A percentile compares a stretch with the other conserved stretches of the same genome.
phyloP scores from a whole-genome alignment of 495 filamentous ascomycete genomes.

The Sabuloglossum arenarium region DNA sequence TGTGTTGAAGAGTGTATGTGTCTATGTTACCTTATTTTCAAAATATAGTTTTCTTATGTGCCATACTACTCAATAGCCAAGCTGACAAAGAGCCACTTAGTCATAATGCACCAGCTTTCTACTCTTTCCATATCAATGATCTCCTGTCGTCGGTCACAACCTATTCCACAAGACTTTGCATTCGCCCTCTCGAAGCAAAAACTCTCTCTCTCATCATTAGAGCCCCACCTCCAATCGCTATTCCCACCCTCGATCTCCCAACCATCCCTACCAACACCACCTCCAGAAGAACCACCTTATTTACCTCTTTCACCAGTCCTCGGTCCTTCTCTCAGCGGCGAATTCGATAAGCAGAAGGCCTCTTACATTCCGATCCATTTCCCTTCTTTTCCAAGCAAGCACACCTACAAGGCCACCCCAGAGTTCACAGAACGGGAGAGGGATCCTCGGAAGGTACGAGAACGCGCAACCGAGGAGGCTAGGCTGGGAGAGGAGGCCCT shows the following conservation, averaged over 20 bases:
- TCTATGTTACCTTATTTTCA: conserved; percentile 4
- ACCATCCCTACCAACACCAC: conserved; percentile 24
- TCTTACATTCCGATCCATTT: conserved; percentile 45
- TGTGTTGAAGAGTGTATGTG: conserved; percentile 41
- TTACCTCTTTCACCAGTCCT: conserved; percentile 24
- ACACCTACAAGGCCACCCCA: conserved; percentile 49
- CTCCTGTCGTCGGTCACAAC: conserved; percentile 33
- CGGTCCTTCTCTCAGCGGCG: conserved; percentile 30
- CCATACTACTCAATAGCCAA: background rate
- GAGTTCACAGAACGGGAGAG: conserved; percentile 43
- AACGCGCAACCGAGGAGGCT: conserved; percentile 51
- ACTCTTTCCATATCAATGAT: conserved; percentile 40
- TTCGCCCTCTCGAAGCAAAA: conserved; percentile 29
- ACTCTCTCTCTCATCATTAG: conserved; percentile 16
- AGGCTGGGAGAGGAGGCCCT: conserved; percentile 53
- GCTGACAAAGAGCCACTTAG: conserved; percentile 16
- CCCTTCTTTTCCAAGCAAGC: conserved; percentile 47
- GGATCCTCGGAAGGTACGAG: conserved; percentile 50
- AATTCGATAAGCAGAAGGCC: conserved; percentile 24
- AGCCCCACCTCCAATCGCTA: conserved; percentile 21
- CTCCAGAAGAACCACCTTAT: conserved; percentile 21
- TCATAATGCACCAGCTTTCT: conserved; percentile 34
- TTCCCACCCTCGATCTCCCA: conserved; percentile 17
- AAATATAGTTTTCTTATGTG: too few species aligned
- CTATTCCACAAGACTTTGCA: conserved; percentile 49